Conservation (phyloP, 2,329 filamentous ascomycete species). For the Cladosporium phlei region DNA sequence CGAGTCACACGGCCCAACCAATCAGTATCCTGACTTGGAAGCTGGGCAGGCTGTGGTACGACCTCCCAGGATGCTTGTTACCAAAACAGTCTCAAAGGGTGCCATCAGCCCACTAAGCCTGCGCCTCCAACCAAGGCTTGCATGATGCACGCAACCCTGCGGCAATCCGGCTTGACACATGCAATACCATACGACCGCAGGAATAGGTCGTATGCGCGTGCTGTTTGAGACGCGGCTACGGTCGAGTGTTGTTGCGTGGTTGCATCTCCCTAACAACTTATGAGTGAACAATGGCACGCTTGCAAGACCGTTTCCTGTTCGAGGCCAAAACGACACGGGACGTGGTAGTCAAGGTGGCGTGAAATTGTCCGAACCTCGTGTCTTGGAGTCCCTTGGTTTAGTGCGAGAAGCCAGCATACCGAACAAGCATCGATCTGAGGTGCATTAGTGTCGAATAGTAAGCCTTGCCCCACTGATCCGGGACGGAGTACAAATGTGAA, state of each 20-base stretch:
- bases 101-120: constrained; percentile 14
- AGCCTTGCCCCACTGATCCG: too few species aligned
- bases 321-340: background rate
- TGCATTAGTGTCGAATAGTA: too few species aligned
- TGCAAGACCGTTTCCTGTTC: background rate
- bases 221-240: too few species aligned
- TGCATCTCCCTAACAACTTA: too few species aligned
- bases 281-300: too few species aligned
- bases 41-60: background rate
- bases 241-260: too few species aligned
- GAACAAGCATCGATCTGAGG: too few species aligned
- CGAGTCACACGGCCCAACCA: background rate
- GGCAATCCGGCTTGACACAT: background rate
- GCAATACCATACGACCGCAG: background rate
- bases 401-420: too few species aligned
- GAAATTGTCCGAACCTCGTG: background rate
- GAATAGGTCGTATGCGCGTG: background rate
- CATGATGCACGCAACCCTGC: constrained; percentile 1
- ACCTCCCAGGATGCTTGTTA: background rate
- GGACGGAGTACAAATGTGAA: too few species aligned
- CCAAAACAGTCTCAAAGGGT: background rate
- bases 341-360: background rate
- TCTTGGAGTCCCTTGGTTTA: too few species aligned
- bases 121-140: constrained; percentile 8
- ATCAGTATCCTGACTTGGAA: too few species aligned